Percentiles rank a stretch among this genome's conserved stretches.
These are phyloP conservation scores for Cryptococcus sp. DNA, from an alignment of 1,284 basidiomycete species.

Conservation along the genomic window DNA sequence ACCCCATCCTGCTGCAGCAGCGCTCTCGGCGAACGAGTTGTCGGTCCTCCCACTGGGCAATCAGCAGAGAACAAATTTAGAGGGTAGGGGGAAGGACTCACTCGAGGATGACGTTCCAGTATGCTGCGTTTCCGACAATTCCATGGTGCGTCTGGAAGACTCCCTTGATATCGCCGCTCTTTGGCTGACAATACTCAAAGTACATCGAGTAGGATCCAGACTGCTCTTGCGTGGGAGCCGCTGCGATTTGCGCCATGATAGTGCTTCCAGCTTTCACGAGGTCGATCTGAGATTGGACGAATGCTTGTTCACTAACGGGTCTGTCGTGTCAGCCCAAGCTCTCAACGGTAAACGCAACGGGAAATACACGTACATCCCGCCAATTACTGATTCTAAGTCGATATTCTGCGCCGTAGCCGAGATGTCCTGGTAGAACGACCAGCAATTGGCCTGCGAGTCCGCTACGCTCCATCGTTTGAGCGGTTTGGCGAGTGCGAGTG, in stretches of 20 bases:
- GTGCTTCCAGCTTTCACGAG: slow-evolving; percentile 11
- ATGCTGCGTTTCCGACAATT: slow-evolving; percentile 25
- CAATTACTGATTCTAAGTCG: slow-evolving; percentile 16
- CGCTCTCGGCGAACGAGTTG: slow-evolving; percentile 23
- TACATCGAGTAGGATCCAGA: slow-evolving; percentile 15
- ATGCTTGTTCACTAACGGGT: slow-evolving; percentile 11
- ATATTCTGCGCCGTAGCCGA: slow-evolving; percentile 12
- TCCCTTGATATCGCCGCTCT: slow-evolving; percentile 4
- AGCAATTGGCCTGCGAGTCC: slow-evolving; percentile 8
- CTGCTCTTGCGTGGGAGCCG: slow-evolving; percentile 8
- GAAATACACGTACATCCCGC: slow-evolving; percentile 11
- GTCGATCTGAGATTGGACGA: slow-evolving; percentile 9
- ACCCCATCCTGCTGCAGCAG: slow-evolving; percentile 22
- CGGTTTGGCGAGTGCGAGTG: neutral
- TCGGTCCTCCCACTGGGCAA: slow-evolving; percentile 14
- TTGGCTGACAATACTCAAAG: slow-evolving; percentile 21
- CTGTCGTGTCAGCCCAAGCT: neutral
- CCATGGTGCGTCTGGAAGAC: slow-evolving; percentile 14
- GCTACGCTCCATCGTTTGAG: neutral
- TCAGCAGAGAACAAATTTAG: neutral
- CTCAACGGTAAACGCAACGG: neutral
- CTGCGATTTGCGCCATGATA: slow-evolving; percentile 7
- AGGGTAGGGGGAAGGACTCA: slow-evolving; percentile 5
- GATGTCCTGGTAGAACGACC: slow-evolving; percentile 11
- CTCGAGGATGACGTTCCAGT: slow-evolving; percentile 28